Evolutionary conservation across 2,329 filamentous ascomycete genomes (phyloP).

Genomic region (Talaromyces sp.): DNA sequence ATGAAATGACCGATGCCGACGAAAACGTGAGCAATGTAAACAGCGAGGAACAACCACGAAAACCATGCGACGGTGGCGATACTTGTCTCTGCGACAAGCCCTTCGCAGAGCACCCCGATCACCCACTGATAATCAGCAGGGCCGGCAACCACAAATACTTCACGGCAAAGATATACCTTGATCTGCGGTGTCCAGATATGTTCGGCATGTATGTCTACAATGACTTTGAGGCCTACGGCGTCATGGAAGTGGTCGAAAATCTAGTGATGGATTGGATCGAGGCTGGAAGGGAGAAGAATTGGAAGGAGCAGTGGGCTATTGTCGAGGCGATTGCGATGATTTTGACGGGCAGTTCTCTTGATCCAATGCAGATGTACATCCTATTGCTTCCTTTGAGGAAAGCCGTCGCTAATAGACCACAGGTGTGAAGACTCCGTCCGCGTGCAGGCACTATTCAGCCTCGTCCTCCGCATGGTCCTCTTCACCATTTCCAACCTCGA

Average conservation of each 20-base stretch:
- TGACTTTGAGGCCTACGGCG: conserved; percentile 41
- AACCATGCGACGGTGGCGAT: background rate
- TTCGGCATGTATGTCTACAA: conserved; percentile 47
- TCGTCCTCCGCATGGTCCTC: conserved; percentile 31
- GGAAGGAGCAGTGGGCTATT: conserved; percentile 42
- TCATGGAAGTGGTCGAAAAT: conserved; percentile 46
- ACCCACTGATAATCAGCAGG: background rate
- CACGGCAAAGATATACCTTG: background rate
- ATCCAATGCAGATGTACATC: conserved; percentile 22
- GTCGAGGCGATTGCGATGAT: conserved; percentile 40
- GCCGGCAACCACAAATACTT: background rate
- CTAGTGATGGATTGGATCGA: conserved; percentile 41
- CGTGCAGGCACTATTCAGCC: background rate
- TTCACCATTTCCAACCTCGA: conserved; percentile 41
- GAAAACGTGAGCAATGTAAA: background rate
- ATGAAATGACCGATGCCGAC: background rate
- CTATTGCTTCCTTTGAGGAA: background rate
- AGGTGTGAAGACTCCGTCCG: background rate
- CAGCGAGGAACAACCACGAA: background rate
- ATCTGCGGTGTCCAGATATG: conserved; percentile 35
- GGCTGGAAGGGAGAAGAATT: conserved; percentile 28
- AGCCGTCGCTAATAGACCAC: background rate
- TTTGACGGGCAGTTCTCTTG: conserved; percentile 22
- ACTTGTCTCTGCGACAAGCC: conserved; percentile 3
- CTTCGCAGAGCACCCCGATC: background rate